Base-by-base conservation (phyloP, 768 basidiomycete species). In the Rhizopogon vesiculosus region DNA sequence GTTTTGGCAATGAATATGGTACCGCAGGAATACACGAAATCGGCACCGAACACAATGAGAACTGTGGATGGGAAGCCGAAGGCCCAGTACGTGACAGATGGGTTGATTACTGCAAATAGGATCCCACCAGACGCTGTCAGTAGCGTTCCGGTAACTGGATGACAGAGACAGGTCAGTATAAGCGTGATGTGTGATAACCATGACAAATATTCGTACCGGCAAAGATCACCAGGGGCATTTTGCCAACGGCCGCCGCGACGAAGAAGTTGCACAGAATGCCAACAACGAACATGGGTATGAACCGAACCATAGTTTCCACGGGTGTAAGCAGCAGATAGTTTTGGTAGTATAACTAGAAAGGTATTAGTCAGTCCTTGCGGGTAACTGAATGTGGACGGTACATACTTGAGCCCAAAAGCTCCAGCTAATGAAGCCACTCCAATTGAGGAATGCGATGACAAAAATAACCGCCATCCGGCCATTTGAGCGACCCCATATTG, bases 1-100 rank as follows among this genome's bases (percentile, higher is more conserved):
- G 86, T 76, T 62, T 85, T 86, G 3, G 89, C 86, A 42, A 90
- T 80, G 61, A 87, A 92, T 15, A 92, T 70, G 6, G 86, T 87
- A 2, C 90, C 91, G 0, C 83, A 72, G 0, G 90, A 73, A 62
- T 83, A 91, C 2, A 88, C 82, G 58, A 92, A 89, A 63, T 92
- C 91, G 1, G 83, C 88, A 18, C 91, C 91, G 45, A 89, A 77
- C 13, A 91, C 89, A 19, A 80, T 70, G 44, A 87, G 55, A 41
- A 82, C 69, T 0, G 87, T 78, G 1, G 85, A 79, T 0, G 89
- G 87, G 68, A 92, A 92, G 5, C 82, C 84, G 56, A 77, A 87
- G 1, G 85, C 86, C 91, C 90, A 92, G 61, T 85, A 92, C 1
- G 83, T 69, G 7, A 73, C 73, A 0, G 67, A 58, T 0, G 86